Percentiles rank a stretch among this genome's conserved stretches.
Evolutionary conservation across 176 grass and related monocot species (phyloP).

Genomic region (Eleusine indica): DNA sequence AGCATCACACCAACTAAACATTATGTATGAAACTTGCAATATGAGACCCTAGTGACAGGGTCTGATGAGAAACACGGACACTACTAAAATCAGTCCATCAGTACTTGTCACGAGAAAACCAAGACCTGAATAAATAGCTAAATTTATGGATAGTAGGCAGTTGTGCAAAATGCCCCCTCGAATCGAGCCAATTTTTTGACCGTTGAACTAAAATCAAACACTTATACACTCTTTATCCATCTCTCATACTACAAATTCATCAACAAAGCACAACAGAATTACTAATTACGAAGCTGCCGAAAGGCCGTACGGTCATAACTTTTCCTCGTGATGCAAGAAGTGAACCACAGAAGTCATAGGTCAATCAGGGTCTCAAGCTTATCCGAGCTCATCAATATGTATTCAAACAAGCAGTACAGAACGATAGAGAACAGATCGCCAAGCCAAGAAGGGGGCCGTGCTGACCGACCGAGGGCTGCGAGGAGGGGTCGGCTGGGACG

Average conservation of each 20-base stretch:
- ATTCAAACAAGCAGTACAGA: not conserved
- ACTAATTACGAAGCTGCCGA: not conserved
- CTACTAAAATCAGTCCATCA: not conserved
- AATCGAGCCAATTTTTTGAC: not conserved
- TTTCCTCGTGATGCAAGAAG: not conserved
- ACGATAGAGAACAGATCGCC: not conserved
- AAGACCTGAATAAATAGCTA: not conserved
- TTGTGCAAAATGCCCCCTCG: not conserved
- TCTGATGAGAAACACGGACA: constrained; percentile 27
- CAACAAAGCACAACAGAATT: not conserved
- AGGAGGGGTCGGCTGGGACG: constrained; percentile 65
- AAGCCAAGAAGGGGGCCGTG: not conserved
- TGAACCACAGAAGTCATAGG: not conserved
- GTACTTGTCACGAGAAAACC: not conserved
- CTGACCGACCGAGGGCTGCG: constrained; percentile 72
- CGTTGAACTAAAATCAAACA: not conserved
- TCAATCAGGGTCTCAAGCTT: not conserved
- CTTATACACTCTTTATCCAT: not conserved
- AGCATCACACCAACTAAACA: not conserved
- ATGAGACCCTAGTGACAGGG: constrained; percentile 34
- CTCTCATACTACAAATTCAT: not conserved
- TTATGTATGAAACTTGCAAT: constrained; percentile 34
- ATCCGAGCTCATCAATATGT: too few species aligned
- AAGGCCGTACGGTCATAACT: too few species aligned
- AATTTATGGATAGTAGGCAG: not conserved